phyloP scores from a whole-genome alignment of 2,329 filamentous ascomycete genomes.

The Hymenoscyphus linearis region DNA sequence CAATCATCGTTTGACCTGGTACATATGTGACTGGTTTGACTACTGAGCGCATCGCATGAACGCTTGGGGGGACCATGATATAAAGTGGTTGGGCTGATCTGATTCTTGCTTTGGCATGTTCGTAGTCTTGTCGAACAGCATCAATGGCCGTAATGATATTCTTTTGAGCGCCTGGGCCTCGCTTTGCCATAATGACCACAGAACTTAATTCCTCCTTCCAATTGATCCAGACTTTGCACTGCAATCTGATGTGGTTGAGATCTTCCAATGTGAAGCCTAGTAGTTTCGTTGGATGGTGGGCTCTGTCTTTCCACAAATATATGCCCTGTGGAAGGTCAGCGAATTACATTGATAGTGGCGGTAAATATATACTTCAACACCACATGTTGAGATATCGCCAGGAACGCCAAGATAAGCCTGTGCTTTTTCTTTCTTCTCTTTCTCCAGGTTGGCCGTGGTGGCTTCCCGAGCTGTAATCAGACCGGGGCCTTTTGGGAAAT shows the following conservation, averaged over 20 bases:
- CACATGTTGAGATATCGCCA: background rate
- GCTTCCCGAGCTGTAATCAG: background rate
- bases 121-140: slow-evolving; percentile 21
- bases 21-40: slow-evolving; percentile 6
- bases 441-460: background rate
- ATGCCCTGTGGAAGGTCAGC: slow-evolving; percentile 9
- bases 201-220: slow-evolving; percentile 12
- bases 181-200: slow-evolving; percentile 12
- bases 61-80: slow-evolving; percentile 24
- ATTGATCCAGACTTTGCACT: slow-evolving; percentile 19
- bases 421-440: background rate
- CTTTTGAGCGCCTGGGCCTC: background rate
- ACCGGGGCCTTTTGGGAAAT: background rate
- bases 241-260: slow-evolving; percentile 18
- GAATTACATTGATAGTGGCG: background rate
- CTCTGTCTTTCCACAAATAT: slow-evolving; percentile 23
- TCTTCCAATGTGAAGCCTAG: slow-evolving; percentile 20
- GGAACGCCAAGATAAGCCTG: background rate
- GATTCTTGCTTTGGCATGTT: slow-evolving; percentile 17
- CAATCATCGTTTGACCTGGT: slow-evolving; percentile 8
- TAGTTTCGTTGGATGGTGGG: slow-evolving; percentile 10
- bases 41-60: slow-evolving; percentile 12
- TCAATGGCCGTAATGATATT: slow-evolving; percentile 14
- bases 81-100: slow-evolving; percentile 20
- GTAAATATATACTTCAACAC: background rate